Evolutionary conservation across 176 grass and related monocot species (phyloP), one percentile per base, ranked within the genome.

Genomic region (Juncus inflexus): DNA sequence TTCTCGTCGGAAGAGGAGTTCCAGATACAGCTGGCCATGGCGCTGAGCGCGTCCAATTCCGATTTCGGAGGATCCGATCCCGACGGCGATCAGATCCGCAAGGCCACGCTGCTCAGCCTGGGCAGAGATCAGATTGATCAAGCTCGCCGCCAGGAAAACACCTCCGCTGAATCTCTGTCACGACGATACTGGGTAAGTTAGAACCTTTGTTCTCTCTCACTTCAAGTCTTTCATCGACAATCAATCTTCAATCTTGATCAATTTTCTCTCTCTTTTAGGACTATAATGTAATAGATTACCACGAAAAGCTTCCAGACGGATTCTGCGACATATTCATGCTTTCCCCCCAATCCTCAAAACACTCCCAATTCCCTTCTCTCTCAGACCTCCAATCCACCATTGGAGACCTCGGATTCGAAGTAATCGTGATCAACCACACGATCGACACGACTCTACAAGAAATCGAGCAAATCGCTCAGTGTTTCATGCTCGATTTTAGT

Each of bases 21-120:
- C 74, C 94, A 97, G 88, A 83, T 97, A 81, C 94, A 97, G 77
- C 80, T 97, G 35, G 94, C 94, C 10, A 77, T 97, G 82, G 94
- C 94, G 47, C 83, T 97, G 38, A 91, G 88, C 53, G 94, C 85
- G 70, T 97, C 94, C 57, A 97, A 97, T 64, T 75, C 80, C 55
- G 88, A 92, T 37, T 82, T 49, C 74, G 74, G 79, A 40, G 82
- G 77, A 14, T 47, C 28, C 5, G 80, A 97, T 74, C 64, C 76
- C 6, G 94, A 97, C n/a, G 83, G 88, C 71, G 94, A 97, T 53
- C 94, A 92, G 94, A 99, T 99, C 83, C 82, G 85, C 40, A 84
- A 85, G 74, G 94, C 94, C 38, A 91, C 81, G 69, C 82, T 99
- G 59, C 82, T 99, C 51, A 99, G 94, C 79, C 76, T 99, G 38